phyloP scores from a whole-genome alignment of 2,329 filamentous ascomycete genomes.

The Sporothrix mexicana region DNA sequence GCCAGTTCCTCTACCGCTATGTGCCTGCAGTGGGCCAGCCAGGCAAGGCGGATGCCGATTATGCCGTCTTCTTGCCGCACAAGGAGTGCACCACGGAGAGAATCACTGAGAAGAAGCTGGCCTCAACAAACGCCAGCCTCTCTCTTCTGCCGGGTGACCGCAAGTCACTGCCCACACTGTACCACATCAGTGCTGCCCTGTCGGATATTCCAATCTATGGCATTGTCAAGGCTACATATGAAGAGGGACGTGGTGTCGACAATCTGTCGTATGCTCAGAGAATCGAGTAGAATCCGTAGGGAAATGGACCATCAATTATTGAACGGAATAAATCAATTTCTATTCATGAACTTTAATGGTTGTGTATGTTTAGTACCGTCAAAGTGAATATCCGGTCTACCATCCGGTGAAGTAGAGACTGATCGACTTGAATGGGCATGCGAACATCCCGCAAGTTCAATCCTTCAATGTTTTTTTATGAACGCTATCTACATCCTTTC shows the following conservation, averaged over 20 bases:
- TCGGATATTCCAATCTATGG: not conserved
- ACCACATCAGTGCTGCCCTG: not conserved
- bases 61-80: not conserved
- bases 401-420: not conserved
- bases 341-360: no score
- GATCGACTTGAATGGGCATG: not conserved
- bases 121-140: not conserved
- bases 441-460: not conserved
- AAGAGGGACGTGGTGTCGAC: not conserved
- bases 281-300: not conserved
- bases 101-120: not conserved
- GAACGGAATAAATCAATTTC: no score
- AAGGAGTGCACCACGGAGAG: not conserved
- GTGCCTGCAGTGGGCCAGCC: slow-evolving; percentile 4
- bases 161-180: not conserved
- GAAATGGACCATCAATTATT: no score
- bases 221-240: not conserved
- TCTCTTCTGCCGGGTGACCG: not conserved
- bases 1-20: not conserved
- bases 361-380: no score
- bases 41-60: not conserved
- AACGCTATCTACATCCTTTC: not conserved
- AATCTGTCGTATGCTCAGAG: not conserved
- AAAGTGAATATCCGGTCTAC: not conserved
- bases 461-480: not conserved